Base-by-base conservation (phyloP, 805 yeast species). In the Saccharomycopsis guyanensis region DNA sequence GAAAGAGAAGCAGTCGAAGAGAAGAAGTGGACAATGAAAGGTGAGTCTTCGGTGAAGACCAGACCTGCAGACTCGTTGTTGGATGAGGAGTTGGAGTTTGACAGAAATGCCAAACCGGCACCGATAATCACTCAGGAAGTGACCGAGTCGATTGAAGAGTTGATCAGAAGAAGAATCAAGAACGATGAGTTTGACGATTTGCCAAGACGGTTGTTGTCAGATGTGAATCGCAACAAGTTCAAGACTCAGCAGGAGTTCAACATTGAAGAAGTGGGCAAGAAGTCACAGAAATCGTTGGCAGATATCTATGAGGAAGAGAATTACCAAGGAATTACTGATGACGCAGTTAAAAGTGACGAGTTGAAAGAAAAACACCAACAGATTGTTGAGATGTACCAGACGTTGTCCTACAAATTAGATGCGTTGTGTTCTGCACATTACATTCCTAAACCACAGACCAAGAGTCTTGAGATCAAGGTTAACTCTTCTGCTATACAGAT, bases 371-470 rank as follows among this genome's bases (percentile, higher is more conserved):
- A 84, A 4, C 97, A 93, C 61, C 75, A 78, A 49, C 97, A 89
- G 61, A 80, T 93, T 44, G 66, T 73, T 13, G 78, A 72, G 31
- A 59, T 91, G 48, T 88, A 77, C 59, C 72, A 73, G 38, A 68
- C 68, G 10, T 68, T 91, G 31, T 71, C 74, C 41, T 79, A 82
- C 57, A 83, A 82, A 55, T 74, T 91, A 42, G 97, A 93, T 63
- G 80, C 96, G 3, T 70, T 91, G 47, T 79, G 94, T 42, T 88
- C 97, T n/a, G 95, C 96, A 53, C 94, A 88, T 61, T 93, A 83
- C 68, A 75, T 88, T 51, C 98, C 98, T 43, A 86, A 83, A 63
- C 95, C 96, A 15, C 78, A 85, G 33, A 81, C 85, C 61, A 83
- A 86, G 56, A 66, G 81, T 19, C 67, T 91, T 52, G 88, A 85